Evolutionary conservation across 805 yeast species (phyloP).

Genomic region (Ogataea ganodermae): DNA sequence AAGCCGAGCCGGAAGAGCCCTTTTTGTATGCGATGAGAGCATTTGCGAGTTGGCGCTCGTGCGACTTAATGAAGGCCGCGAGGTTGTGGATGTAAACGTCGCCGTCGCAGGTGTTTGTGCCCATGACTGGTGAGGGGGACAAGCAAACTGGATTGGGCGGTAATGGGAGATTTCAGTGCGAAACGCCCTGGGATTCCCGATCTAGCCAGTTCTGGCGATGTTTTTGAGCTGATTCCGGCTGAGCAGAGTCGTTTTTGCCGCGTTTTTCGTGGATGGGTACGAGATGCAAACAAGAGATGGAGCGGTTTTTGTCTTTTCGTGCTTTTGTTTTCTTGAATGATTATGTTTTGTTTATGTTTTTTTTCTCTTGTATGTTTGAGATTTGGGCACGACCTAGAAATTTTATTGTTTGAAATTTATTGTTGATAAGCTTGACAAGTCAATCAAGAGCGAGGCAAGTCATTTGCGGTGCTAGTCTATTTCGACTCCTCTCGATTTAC

Average conservation of each 20-base stretch:
- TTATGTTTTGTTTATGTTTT: constrained; percentile 18
- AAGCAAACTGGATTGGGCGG: not conserved
- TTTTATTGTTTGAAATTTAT: not conserved
- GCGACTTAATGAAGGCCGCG: constrained; percentile 53
- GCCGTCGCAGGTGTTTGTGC: constrained; percentile 48
- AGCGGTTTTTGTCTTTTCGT: constrained; percentile 1
- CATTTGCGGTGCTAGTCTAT: no score
- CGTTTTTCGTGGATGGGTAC: not conserved
- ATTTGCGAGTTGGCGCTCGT: constrained; percentile 60
- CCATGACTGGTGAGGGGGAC: constrained; percentile 17
- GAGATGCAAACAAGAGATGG: not conserved
- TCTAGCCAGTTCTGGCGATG: constrained; percentile 6
- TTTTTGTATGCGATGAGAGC: constrained; percentile 58
- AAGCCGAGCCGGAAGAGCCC: constrained; percentile 21
- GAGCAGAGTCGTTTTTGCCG: not conserved
- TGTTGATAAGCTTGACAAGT: no score
- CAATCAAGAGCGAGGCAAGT: not conserved
- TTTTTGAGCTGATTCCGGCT: not conserved
- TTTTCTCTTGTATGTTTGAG: constrained; percentile 8
- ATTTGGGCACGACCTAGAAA: constrained; percentile 11
- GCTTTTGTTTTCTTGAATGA: constrained; percentile 6
- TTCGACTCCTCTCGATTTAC: no score
- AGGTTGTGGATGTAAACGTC: constrained; percentile 57
- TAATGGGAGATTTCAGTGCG: not conserved
- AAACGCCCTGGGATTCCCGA: constrained; percentile 3